phyloP scores from a whole-genome alignment of 257 asterid genomes.

The Leptodermis oblonga region DNA sequence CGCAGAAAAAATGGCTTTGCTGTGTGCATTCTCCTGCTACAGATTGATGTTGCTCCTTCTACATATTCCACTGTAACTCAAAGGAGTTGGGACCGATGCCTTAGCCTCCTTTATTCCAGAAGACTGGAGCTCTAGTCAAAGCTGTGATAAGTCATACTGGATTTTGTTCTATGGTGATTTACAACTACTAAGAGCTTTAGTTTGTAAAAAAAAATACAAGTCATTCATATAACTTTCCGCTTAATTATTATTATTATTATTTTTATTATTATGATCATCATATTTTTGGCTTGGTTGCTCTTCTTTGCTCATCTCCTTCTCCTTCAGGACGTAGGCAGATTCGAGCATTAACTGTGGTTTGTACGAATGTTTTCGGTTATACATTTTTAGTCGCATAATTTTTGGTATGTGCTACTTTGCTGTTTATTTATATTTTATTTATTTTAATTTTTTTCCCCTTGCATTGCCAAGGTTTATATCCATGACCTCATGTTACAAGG shows the following conservation, averaged over 20 bases:
- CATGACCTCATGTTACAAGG: no score
- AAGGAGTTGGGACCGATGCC: constrained; percentile 7
- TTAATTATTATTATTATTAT: background rate
- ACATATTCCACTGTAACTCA: background rate
- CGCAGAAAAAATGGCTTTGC: constrained; percentile 36
- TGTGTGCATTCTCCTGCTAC: constrained; percentile 28
- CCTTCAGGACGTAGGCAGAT: background rate
- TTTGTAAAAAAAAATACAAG: background rate
- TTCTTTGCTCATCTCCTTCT: background rate
- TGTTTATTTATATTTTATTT: background rate
- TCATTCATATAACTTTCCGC: background rate
- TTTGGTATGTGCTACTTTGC: background rate
- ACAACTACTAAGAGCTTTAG: constrained; percentile 7
- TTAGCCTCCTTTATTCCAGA: constrained; percentile 10
- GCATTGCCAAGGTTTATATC: no score
- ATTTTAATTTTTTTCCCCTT: no score
- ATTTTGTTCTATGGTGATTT: constrained; percentile 8
- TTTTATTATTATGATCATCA: background rate
- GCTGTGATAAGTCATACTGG: constrained; percentile 26
- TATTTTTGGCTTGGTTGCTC: background rate
- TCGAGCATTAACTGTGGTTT: background rate
- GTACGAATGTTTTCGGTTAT: background rate
- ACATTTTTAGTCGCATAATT: background rate
- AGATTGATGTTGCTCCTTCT: constrained; percentile 12
- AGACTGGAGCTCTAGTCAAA: constrained; percentile 21